Conservation (phyloP, 768 basidiomycete species). For the Pisolithus marmoratus region DNA sequence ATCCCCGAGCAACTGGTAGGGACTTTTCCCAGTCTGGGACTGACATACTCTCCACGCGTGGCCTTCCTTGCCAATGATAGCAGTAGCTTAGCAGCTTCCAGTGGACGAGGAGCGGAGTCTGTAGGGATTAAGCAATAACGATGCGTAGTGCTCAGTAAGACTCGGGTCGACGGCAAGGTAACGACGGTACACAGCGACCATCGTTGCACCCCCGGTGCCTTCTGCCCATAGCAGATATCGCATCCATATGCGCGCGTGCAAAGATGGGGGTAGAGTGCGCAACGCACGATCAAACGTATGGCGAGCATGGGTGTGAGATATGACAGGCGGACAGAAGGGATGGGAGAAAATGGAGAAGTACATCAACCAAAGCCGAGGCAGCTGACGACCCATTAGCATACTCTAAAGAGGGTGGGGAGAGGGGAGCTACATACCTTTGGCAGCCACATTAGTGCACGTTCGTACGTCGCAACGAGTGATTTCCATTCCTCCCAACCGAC, state of each 20-base stretch:
- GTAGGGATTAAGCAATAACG: slow-evolving; percentile 55
- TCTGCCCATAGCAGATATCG: slow-evolving; percentile 93
- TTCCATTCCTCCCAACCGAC: slow-evolving; percentile 99
- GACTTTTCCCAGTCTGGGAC: slow-evolving; percentile 91
- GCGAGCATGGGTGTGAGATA: slow-evolving; percentile 88
- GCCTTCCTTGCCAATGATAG: slow-evolving; percentile 82
- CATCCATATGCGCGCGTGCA: slow-evolving; percentile 90
- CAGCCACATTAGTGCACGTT: slow-evolving; percentile 92
- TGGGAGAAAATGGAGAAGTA: slow-evolving; percentile 90
- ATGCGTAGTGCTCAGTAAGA: slow-evolving; percentile 73
- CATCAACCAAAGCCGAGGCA: slow-evolving; percentile 92
- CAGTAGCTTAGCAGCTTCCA: slow-evolving; percentile 91
- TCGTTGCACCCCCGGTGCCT: slow-evolving; percentile 68
- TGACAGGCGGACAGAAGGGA: slow-evolving; percentile 75
- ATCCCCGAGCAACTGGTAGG: slow-evolving; percentile 89
- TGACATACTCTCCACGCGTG: slow-evolving; percentile 72
- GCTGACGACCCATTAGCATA: slow-evolving; percentile 37
- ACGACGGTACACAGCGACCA: slow-evolving; percentile 79
- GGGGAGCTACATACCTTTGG: slow-evolving; percentile 78
- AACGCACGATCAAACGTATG: slow-evolving; percentile 92
- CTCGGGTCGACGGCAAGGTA: slow-evolving; percentile 81
- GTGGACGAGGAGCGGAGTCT: slow-evolving; percentile 65
- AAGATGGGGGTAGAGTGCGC: slow-evolving; percentile 86
- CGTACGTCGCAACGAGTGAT: slow-evolving; percentile 78
- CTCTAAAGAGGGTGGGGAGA: neutral